These are phyloP conservation scores for Populus euphratica DNA, from an alignment of 345 rosid genomes.

Conservation along the genomic window DNA sequence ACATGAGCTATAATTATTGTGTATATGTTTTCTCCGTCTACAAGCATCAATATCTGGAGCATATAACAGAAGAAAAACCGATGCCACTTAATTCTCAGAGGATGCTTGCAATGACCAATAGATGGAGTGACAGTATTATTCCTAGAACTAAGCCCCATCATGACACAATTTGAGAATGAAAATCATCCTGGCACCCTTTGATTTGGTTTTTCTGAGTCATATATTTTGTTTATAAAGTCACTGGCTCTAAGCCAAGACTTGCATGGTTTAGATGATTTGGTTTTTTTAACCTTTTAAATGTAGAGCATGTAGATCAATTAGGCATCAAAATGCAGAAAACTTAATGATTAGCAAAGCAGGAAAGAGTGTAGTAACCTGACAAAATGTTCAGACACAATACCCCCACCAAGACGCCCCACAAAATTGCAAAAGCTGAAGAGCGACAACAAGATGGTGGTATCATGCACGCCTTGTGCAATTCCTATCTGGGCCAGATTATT, in stretches of 20 bases:
- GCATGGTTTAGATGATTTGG: background rate
- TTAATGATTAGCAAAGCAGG: background rate
- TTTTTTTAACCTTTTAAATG: background rate
- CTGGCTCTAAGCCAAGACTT: background rate
- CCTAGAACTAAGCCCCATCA: background rate
- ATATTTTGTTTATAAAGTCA: background rate
- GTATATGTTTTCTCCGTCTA: background rate
- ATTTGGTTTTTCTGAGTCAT: background rate
- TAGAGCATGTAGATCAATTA: background rate
- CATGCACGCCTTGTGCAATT: slow-evolving; percentile 49
- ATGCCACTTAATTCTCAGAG: background rate
- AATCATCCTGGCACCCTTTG: background rate
- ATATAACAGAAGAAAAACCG: background rate
- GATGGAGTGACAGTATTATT: background rate
- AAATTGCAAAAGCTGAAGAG: slow-evolving; percentile 72
- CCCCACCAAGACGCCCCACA: slow-evolving; percentile 63
- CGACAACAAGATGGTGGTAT: slow-evolving; percentile 55
- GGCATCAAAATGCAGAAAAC: background rate
- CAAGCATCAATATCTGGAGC: background rate
- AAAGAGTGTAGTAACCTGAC: slow-evolving; percentile 43
- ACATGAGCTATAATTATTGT: background rate
- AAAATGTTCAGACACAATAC: slow-evolving; percentile 56
- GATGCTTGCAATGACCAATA: background rate
- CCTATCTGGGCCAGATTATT: slow-evolving; percentile 76
- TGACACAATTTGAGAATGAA: background rate